Percentiles rank a stretch among this genome's conserved stretches.
Evolutionary conservation across 352 stramenopile species (phyloP).

Genomic region (Globisporangium ultimum): DNA sequence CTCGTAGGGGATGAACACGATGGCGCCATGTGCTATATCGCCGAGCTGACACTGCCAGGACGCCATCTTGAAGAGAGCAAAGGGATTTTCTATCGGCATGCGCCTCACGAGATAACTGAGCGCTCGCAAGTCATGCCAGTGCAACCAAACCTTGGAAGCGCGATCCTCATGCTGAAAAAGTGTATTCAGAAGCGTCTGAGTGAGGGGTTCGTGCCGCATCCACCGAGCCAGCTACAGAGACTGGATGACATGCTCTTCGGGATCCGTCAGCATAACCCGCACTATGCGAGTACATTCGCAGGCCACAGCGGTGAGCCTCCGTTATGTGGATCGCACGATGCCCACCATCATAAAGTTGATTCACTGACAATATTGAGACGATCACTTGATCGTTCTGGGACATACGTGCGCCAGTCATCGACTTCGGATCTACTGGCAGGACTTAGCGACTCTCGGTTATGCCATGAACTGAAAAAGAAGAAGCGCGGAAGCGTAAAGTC

Average conservation of each 20-base stretch:
- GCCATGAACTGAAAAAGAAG: slow-evolving; percentile 3
- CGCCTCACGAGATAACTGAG: slow-evolving; percentile 15
- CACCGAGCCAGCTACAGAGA: slow-evolving; percentile 11
- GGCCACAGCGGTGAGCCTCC: neutral
- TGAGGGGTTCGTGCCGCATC: slow-evolving; percentile 21
- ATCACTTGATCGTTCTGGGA: slow-evolving; percentile 16
- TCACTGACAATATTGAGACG: neutral
- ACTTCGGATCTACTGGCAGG: slow-evolving; percentile 2
- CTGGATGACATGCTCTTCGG: slow-evolving; percentile 14
- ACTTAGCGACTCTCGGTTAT: slow-evolving; percentile 14
- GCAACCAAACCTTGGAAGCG: slow-evolving; percentile 16
- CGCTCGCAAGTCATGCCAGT: slow-evolving; percentile 15
- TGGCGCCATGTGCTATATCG: slow-evolving; percentile 25
- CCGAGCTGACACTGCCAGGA: slow-evolving; percentile 16
- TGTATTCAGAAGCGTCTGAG: slow-evolving; percentile 10
- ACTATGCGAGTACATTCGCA: slow-evolving; percentile 3
- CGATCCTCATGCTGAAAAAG: slow-evolving; percentile 34
- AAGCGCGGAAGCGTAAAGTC: neutral
- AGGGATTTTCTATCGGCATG: slow-evolving; percentile 21
- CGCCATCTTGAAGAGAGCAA: slow-evolving; percentile 21
- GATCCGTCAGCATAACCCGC: neutral
- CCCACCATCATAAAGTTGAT: neutral
- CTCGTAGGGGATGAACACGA: slow-evolving; percentile 36
- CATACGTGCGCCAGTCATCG: slow-evolving; percentile 14
- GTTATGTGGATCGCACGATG: neutral